phyloP scores from a whole-genome alignment of 257 asterid species.

The Capsicum chinense region DNA sequence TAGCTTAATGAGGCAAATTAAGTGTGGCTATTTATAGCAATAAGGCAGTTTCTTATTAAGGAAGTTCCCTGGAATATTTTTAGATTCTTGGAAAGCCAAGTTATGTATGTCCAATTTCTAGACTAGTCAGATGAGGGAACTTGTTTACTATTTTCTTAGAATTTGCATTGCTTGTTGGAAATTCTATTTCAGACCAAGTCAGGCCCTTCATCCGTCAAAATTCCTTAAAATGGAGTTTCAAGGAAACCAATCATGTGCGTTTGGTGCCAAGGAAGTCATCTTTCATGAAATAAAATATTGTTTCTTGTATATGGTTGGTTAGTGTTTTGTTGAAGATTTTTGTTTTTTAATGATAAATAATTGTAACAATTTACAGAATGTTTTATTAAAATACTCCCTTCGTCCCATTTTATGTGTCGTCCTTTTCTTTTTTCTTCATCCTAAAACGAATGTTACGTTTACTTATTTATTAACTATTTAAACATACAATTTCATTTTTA shows the following conservation, averaged over 20 bases:
- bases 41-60: background rate
- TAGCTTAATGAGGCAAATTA: background rate
- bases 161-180: constrained; percentile 19
- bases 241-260: background rate
- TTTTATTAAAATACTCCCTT: no score
- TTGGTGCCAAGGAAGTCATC: background rate
- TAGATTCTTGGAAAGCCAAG: background rate
- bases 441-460: no score
- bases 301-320: no score
- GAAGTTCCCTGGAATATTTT: background rate
- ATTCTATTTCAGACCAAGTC: constrained; percentile 10
- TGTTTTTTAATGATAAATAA: no score
- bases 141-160: background rate
- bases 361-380: background rate
- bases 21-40: background rate
- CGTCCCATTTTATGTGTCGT: no score
- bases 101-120: background rate
- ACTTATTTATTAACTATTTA: no score
- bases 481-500: no score
- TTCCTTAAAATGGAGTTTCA: background rate
- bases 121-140: background rate
- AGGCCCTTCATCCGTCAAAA: constrained; percentile 3
- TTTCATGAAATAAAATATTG: background rate
- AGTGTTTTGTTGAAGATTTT: no score
- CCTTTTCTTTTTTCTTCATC: no score